Evolutionary conservation across 768 basidiomycete species (phyloP).

Genomic region (Cystofilobasidium bisporidii): DNA sequence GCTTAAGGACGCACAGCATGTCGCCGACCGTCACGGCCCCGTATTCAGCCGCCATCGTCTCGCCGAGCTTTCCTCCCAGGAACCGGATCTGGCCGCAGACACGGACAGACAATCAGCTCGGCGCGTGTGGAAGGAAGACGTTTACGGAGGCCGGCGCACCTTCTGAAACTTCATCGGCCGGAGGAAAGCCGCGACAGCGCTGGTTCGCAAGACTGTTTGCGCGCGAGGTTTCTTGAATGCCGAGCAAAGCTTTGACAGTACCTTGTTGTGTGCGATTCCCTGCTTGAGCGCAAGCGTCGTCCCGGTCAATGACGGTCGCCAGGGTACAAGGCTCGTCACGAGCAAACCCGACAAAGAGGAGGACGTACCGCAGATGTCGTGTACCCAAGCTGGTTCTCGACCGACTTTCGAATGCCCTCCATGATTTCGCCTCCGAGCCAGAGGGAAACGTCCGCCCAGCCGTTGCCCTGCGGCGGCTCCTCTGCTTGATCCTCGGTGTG

Average conservation of each 20-base stretch:
- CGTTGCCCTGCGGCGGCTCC: slow-evolving; percentile 8
- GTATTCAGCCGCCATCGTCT: slow-evolving; percentile 74
- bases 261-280: slow-evolving; percentile 90
- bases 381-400: slow-evolving; percentile 67
- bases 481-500: slow-evolving; percentile 27
- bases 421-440: slow-evolving; percentile 82
- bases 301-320: slow-evolving; percentile 11
- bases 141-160: slow-evolving; percentile 40
- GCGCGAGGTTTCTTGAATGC: slow-evolving; percentile 84
- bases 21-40: slow-evolving; percentile 84
- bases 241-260: slow-evolving; percentile 86
- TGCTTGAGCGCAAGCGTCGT: slow-evolving; percentile 36
- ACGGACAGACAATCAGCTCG: background rate
- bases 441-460: slow-evolving; percentile 89
- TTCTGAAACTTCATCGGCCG: slow-evolving; percentile 80
- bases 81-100: slow-evolving; percentile 62
- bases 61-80: slow-evolving; percentile 87
- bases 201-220: slow-evolving; percentile 78
- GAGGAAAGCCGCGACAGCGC: slow-evolving; percentile 74
- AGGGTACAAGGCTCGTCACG: slow-evolving; percentile 1
- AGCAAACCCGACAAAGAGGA: background rate
- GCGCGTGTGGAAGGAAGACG: background rate
- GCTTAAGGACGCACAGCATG: slow-evolving; percentile 56
- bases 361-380: slow-evolving; percentile 77
- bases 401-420: slow-evolving; percentile 58